These are phyloP conservation scores for Kazachstania sp. DNA, from an alignment of 1,139 yeast species.

Conservation along the genomic window DNA sequence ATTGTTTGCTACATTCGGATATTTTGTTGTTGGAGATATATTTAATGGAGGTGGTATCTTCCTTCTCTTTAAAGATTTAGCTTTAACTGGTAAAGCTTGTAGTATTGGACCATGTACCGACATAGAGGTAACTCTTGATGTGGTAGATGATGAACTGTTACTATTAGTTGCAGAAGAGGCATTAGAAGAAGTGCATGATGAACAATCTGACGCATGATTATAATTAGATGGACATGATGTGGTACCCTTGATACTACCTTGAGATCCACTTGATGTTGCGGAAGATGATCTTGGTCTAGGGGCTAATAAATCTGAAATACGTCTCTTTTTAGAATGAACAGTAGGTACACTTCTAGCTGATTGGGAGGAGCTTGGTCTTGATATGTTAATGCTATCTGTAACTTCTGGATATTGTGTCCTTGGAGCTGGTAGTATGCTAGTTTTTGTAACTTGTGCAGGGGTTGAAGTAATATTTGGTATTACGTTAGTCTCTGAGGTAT, in stretches of 20 bases:
- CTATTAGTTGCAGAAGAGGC: not conserved
- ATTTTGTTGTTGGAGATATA: conserved; percentile 4
- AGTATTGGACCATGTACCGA: not conserved
- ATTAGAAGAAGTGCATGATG: not conserved
- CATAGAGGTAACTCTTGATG: not conserved
- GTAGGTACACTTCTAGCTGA: not conserved
- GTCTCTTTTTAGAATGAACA: not conserved
- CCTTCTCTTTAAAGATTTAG: conserved; percentile 15
- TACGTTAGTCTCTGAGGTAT: no score
- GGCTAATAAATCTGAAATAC: not conserved
- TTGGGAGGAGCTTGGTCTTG: not conserved
- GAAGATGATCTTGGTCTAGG: not conserved
- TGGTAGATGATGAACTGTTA: not conserved
- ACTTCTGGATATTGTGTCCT: no score
- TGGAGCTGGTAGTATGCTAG: no score
- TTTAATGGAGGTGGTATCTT: conserved; percentile 18
- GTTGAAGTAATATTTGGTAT: no score
- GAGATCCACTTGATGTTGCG: not conserved
- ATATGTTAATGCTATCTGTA: not conserved
- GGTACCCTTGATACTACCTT: not conserved
- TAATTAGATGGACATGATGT: not conserved
- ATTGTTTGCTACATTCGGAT: not conserved
- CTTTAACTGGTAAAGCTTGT: not conserved
- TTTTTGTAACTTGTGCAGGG: no score
- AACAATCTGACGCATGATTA: not conserved